Conservation (phyloP, 78 protist species). For the Trichosphaerium sp. region DNA sequence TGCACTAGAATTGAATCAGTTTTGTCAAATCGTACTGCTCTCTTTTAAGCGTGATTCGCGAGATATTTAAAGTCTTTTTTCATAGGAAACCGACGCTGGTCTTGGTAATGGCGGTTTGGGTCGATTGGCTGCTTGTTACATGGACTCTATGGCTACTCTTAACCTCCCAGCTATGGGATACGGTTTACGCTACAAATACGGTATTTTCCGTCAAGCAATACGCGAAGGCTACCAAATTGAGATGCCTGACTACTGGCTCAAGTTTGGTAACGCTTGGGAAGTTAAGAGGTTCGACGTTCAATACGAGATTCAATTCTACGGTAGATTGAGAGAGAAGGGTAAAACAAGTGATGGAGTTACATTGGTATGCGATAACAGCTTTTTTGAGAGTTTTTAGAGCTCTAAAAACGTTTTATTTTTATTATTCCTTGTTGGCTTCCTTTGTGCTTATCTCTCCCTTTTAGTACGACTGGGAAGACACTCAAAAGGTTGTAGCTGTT, state of each 20-base stretch:
- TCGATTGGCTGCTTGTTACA: constrained; percentile 86
- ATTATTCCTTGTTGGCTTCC: too few relatives aligned
- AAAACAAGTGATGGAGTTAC: background rate
- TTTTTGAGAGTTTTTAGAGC: too few relatives aligned
- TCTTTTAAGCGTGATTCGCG: too few relatives aligned
- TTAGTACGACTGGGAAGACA: constrained; percentile 58
- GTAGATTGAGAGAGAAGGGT: constrained; percentile 4
- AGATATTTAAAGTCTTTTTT: too few relatives aligned
- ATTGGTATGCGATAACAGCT: too few relatives aligned
- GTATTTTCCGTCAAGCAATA: constrained; percentile 81
- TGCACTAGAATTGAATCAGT: too few relatives aligned
- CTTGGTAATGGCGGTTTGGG: constrained; percentile 97
- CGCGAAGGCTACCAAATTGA: constrained; percentile 73
- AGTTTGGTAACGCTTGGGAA: constrained; percentile 29
- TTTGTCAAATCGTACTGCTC: too few relatives aligned
- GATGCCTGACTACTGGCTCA: constrained; percentile 81
- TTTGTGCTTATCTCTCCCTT: constrained; percentile 19
- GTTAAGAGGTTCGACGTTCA: constrained; percentile 42
- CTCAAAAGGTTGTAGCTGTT: constrained; percentile 52
- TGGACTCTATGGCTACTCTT: constrained; percentile 88
- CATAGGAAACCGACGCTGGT: constrained; percentile 90
- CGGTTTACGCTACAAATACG: constrained; percentile 70
- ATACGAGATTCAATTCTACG: constrained; percentile 54
- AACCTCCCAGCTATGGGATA: constrained; percentile 82
- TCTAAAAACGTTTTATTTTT: too few relatives aligned